Percentiles rank a stretch among this genome's conserved stretches.
Conservation (phyloP, 2,329 filamentous ascomycete genomes). For the Graphilbum sp. region DNA sequence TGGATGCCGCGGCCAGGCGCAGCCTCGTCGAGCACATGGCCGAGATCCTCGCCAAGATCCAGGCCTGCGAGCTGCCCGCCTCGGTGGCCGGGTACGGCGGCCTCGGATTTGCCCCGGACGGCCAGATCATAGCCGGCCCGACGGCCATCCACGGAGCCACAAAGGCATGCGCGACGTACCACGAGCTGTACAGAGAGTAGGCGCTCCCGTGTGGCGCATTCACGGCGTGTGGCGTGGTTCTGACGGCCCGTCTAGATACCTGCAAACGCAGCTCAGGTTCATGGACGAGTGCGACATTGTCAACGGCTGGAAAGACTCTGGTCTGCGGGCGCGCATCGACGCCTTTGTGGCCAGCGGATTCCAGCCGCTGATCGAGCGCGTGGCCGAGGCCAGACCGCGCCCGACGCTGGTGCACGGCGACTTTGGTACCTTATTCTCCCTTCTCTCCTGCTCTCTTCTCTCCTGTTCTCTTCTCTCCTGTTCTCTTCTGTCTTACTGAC, state of each 20-base stretch:
- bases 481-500: not conserved
- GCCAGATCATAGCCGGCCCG: slow-evolving; percentile 15
- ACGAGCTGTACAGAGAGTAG: slow-evolving; percentile 12
- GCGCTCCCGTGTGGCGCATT: slow-evolving; percentile 10
- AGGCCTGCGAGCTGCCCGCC: slow-evolving; percentile 16
- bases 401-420: slow-evolving; percentile 15
- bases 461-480: not conserved
- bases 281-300: slow-evolving; percentile 13
- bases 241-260: slow-evolving; percentile 6
- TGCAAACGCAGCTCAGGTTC: not conserved
- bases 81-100: slow-evolving; percentile 16
- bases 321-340: slow-evolving; percentile 14
- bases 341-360: slow-evolving; percentile 13
- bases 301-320: slow-evolving; percentile 16
- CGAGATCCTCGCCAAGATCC: slow-evolving; percentile 14
- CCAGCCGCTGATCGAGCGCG: slow-evolving; percentile 10
- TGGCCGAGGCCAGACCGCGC: slow-evolving; percentile 7
- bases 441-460: not conserved
- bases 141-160: slow-evolving; percentile 17
- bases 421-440: slow-evolving; percentile 9
- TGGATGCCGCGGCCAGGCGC: too few species aligned
- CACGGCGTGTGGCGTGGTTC: too few species aligned
- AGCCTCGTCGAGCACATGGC: slow-evolving; percentile 16
- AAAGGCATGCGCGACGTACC: slow-evolving; percentile 14
- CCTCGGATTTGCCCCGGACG: slow-evolving; percentile 15